Conservation (phyloP, 768 basidiomycete genomes). For the Boletus edulis region DNA sequence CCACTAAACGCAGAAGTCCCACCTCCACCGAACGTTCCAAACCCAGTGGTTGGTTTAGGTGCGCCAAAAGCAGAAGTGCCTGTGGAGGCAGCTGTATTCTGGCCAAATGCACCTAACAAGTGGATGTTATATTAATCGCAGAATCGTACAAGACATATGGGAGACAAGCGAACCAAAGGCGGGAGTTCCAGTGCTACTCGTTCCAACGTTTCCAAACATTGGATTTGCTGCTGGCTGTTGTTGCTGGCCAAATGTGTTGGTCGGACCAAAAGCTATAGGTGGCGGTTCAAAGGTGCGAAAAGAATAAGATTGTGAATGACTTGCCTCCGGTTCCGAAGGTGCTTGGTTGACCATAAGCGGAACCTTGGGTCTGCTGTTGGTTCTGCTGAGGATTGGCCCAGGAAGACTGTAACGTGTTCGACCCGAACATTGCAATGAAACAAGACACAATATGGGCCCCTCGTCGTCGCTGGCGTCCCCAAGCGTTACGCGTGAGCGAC, state of each 20-base stretch:
- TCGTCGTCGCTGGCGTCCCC: conserved; percentile 27
- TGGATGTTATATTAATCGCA: conserved; percentile 4
- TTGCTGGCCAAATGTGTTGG: conserved; percentile 62
- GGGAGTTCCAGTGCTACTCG: conserved; percentile 33
- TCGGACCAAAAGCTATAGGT: conserved; percentile 51
- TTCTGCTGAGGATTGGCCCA: conserved; percentile 71
- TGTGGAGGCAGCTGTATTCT: conserved; percentile 36
- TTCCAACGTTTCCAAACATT: conserved; percentile 70
- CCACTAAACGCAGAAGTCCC: conserved; percentile 52
- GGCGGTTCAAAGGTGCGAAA: conserved; percentile 24
- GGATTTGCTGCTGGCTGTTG: conserved; percentile 70
- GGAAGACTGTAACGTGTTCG: conserved; percentile 49
- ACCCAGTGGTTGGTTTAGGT: conserved; percentile 69
- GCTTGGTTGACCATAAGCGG: conserved; percentile 69
- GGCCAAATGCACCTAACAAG: conserved; percentile 39
- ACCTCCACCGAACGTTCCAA: conserved; percentile 72
- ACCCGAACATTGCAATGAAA: conserved; percentile 57
- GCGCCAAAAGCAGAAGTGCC: conserved; percentile 55
- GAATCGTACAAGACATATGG: neutral
- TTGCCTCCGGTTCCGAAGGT: conserved; percentile 58
- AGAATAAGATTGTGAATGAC: conserved; percentile 27
- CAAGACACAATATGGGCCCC: conserved; percentile 9
- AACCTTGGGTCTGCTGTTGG: conserved; percentile 51
- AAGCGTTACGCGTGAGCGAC: conserved; percentile 10
- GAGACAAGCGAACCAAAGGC: conserved; percentile 33